A percentile compares a stretch with the other conserved stretches of the same genome.
Evolutionary conservation across 306 rosid genomes (phyloP).

Genomic region (Dryas alaskensis): DNA sequence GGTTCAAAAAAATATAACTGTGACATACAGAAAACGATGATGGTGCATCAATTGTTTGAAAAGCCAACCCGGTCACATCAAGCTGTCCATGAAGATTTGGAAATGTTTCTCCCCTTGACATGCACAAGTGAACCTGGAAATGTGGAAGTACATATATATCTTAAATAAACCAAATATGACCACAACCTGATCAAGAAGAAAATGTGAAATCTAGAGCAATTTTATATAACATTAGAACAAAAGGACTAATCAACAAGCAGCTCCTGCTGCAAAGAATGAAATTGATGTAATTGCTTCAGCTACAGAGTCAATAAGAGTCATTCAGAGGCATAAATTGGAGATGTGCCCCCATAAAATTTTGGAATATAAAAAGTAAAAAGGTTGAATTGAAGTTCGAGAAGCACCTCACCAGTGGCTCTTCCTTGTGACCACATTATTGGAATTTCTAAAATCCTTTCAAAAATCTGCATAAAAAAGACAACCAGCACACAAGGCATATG

Average conservation of each 20-base stretch:
- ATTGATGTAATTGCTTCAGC: conserved; percentile 1
- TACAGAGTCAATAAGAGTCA: not conserved
- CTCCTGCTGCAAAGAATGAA: not conserved
- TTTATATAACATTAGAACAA: not conserved
- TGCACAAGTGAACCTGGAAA: conserved; percentile 80
- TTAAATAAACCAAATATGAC: not conserved
- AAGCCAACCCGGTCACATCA: conserved; percentile 75
- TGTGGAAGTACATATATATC: conserved; percentile 13
- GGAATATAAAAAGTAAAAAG: not conserved
- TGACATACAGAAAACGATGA: conserved; percentile 79
- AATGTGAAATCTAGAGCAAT: not conserved
- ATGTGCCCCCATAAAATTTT: not conserved
- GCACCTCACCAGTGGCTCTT: conserved; percentile 93
- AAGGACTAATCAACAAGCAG: not conserved
- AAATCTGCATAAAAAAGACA: conserved; percentile 58
- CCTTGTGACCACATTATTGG: conserved; percentile 89
- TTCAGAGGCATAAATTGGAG: conserved; percentile 7
- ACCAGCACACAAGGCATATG: conserved; percentile 24
- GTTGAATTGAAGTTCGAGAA: conserved; percentile 43
- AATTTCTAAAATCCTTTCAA: conserved; percentile 85
- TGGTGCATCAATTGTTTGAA: conserved; percentile 73
- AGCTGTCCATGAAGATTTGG: conserved; percentile 91
- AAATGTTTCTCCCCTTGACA: conserved; percentile 85
- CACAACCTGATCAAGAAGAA: not conserved
- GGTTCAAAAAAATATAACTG: conserved; percentile 18